Base-by-base conservation (phyloP, 768 basidiomycete genomes). In the Tylopilus vinaceipallidus region DNA sequence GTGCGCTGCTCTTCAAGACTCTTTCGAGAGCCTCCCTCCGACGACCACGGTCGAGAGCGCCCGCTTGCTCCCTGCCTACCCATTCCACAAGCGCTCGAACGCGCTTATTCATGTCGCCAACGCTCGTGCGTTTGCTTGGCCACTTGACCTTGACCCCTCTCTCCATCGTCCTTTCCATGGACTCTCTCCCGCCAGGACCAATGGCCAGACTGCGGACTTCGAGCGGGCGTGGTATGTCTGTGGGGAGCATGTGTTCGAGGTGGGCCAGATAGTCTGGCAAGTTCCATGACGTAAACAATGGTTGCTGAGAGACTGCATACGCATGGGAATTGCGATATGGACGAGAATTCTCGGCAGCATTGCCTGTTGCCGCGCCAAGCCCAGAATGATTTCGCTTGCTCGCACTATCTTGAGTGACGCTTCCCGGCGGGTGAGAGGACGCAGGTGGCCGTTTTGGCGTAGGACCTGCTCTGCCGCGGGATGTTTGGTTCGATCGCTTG, bases 51-150 rank as follows among this genome's bases (percentile, higher is more conserved):
- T 91, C 90, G 32, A 78, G 73, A 10, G 86, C 85, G 55, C 75
- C 81, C 8, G 86, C 88, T 67, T 92, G 89, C 62, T 92, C 88
- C 49, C 91, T 75, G 24, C 87, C 89, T n/a, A 97, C 91, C 84
- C 90, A 98, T 61, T 97, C 95, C 17, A 95, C 82, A 41, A 98
- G 76, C 36, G 86, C 82, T 30, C 91, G 78, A 20, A 95, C 91
- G 22, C 95, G 84, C 72, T 97, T 97, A 68, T 92, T 90, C 92
- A 98, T 95, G 66, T 98, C 95, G 17, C 85, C 88, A n/a, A 95
- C 86, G 58, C 94, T 97, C 81, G 86, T 94, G 44, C 95, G 80
- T 71, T 95, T 94, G 56, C 83, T 83, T 1, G 95, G 95, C 87
- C 91, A 98, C 60, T 91, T 88, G 49, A 97, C 86, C 67, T 91